A percentile compares a stretch with the other conserved stretches of the same genome.
phyloP scores from a whole-genome alignment of 345 rosid genomes.

The Carallia pectinifolia region DNA sequence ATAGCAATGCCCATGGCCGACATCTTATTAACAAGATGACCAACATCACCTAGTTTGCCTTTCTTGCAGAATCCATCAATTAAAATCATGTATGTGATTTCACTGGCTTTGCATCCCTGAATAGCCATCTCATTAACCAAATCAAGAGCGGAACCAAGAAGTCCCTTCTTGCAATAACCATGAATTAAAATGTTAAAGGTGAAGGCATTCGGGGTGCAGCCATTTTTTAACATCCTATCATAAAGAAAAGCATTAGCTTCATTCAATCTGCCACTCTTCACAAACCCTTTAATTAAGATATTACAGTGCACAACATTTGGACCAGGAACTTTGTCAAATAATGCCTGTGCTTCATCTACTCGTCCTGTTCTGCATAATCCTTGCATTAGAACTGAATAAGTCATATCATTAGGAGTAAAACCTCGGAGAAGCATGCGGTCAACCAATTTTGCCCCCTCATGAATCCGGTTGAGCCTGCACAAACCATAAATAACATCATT shows the following conservation, averaged over 20 bases:
- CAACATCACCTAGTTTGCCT: conserved; percentile 55
- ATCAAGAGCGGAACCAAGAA: conserved; percentile 56
- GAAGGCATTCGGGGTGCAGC: conserved; percentile 48
- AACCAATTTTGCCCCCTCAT: conserved; percentile 66
- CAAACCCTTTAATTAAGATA: conserved; percentile 70
- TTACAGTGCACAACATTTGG: conserved; percentile 58
- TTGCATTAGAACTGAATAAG: conserved; percentile 66
- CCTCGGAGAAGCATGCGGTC: conserved; percentile 80
- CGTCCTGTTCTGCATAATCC: conserved; percentile 59
- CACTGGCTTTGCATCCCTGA: conserved; percentile 62
- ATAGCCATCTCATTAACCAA: conserved; percentile 47
- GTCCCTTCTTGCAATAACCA: conserved; percentile 73
- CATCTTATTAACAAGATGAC: conserved; percentile 48
- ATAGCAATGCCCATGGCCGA: conserved; percentile 47
- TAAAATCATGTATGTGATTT: conserved; percentile 57
- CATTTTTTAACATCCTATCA: conserved; percentile 34
- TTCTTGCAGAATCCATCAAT: conserved; percentile 67
- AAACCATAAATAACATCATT: conserved; percentile 68
- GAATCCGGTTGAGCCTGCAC: conserved; percentile 60
- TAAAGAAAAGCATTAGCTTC: conserved; percentile 58
- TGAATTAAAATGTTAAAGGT: conserved; percentile 63
- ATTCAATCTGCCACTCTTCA: conserved; percentile 50
- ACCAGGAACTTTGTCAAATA: conserved; percentile 42
- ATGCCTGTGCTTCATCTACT: conserved; percentile 71
- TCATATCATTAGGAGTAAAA: conserved; percentile 55